Conservation (phyloP, 2,329 filamentous ascomycete species). For the Cladophialophora yegresii region DNA sequence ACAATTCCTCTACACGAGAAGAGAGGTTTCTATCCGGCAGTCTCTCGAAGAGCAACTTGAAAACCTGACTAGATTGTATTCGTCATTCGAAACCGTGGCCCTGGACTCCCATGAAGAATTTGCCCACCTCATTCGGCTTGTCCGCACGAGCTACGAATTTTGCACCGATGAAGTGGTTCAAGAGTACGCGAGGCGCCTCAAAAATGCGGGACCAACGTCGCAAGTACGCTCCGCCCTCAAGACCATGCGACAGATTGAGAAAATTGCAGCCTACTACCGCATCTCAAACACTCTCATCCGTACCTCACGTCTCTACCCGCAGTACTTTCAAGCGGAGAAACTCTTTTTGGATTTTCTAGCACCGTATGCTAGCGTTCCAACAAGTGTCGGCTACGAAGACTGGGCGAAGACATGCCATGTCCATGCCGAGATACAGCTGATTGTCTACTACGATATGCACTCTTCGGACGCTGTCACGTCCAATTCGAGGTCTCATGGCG, state of each 20-base stretch:
- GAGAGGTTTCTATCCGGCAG: conserved; percentile 4
- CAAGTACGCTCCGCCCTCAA: conserved; percentile 28
- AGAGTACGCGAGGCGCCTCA: conserved; percentile 16
- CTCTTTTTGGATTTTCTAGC: conserved; percentile 12
- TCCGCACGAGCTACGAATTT: conserved; percentile 17
- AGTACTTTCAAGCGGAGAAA: conserved; percentile 6
- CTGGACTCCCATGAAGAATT: background rate
- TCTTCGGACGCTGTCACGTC: background rate
- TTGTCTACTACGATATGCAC: conserved; percentile 29
- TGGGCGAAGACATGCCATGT: conserved; percentile 25
- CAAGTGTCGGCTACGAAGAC: conserved; percentile 9
- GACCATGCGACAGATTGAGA: conserved; percentile 29
- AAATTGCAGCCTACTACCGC: conserved; percentile 31
- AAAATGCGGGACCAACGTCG: conserved; percentile 11
- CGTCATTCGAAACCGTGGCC: conserved; percentile 14
- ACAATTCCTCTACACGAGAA: conserved; percentile 24
- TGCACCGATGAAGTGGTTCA: conserved; percentile 14
- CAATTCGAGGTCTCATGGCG: background rate
- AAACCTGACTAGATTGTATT: conserved; percentile 18
- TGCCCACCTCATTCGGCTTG: conserved; percentile 2
- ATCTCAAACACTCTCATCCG: conserved; percentile 24
- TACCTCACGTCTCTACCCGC: conserved; percentile 12
- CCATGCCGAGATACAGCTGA: conserved; percentile 36
- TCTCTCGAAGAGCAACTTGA: conserved; percentile 13
- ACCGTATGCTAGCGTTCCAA: conserved; percentile 20